Conservation (phyloP, 2,329 filamentous ascomycete genomes). For the Phaeosphaeriaceae sp. region DNA sequence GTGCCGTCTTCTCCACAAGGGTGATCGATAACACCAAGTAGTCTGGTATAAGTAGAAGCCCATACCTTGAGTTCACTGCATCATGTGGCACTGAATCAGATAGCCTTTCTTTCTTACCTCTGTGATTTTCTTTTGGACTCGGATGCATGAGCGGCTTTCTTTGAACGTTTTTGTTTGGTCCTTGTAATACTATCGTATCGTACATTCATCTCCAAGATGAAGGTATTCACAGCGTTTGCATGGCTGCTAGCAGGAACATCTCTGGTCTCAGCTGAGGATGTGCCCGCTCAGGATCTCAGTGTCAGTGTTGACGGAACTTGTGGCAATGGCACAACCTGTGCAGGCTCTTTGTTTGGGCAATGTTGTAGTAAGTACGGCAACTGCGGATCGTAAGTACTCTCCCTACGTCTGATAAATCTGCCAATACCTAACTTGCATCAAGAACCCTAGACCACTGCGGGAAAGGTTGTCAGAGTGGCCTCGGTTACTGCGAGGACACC, state of each 20-base stretch:
- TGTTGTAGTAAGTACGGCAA: slow-evolving; percentile 22
- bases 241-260: slow-evolving; percentile 6
- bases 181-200: neutral
- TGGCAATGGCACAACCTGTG: slow-evolving; percentile 24
- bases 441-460: slow-evolving; percentile 27
- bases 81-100: neutral
- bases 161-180: neutral
- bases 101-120: neutral
- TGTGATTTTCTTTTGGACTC: neutral
- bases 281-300: neutral
- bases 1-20: neutral
- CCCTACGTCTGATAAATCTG: neutral
- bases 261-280: slow-evolving; percentile 8
- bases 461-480: slow-evolving; percentile 26
- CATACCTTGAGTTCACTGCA: neutral
- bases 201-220: neutral
- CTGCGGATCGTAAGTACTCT: slow-evolving; percentile 23
- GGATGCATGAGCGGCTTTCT: neutral
- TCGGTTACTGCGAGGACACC: slow-evolving; percentile 27
- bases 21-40: neutral
- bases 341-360: slow-evolving; percentile 25
- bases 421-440: neutral
- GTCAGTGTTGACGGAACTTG: slow-evolving; percentile 26
- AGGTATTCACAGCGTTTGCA: neutral
- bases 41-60: neutral